Conservation (phyloP, 805 yeast species). For the Teunomyces tritomae region DNA sequence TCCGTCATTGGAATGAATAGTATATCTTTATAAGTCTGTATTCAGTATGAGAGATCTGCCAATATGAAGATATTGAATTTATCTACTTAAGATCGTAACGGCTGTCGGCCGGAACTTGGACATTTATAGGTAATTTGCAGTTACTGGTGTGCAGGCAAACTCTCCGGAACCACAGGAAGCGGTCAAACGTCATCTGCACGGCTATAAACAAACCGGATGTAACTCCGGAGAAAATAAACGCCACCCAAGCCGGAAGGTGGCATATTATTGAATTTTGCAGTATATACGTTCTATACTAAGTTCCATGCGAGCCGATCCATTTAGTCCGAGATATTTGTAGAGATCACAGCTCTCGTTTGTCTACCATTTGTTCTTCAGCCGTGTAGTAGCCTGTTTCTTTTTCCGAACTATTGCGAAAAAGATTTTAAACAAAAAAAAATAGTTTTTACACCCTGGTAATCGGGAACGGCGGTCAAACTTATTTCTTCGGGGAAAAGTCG, state of each 20-base stretch:
- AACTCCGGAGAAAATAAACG: constrained; percentile 1
- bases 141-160: neutral
- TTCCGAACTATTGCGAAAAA: neutral
- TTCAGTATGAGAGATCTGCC: neutral
- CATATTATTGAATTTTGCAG: neutral
- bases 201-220: neutral
- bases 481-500: neutral
- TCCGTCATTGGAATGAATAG: neutral
- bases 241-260: neutral
- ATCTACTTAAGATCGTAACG: neutral
- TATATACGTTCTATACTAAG: neutral
- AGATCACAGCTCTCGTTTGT: neutral
- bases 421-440: neutral
- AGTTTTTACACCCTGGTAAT: neutral
- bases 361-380: neutral
- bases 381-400: neutral
- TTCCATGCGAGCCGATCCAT: neutral
- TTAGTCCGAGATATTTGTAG: neutral
- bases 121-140: neutral
- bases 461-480: constrained; percentile 1
- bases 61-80: neutral
- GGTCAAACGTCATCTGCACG: constrained; percentile 2
- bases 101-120: constrained; percentile 2
- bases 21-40: neutral
- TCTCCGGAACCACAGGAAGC: constrained; percentile 4